Evolutionary conservation across 495 filamentous ascomycete species (phyloP).

Genomic region (Staphylotrichum tortipilum): DNA sequence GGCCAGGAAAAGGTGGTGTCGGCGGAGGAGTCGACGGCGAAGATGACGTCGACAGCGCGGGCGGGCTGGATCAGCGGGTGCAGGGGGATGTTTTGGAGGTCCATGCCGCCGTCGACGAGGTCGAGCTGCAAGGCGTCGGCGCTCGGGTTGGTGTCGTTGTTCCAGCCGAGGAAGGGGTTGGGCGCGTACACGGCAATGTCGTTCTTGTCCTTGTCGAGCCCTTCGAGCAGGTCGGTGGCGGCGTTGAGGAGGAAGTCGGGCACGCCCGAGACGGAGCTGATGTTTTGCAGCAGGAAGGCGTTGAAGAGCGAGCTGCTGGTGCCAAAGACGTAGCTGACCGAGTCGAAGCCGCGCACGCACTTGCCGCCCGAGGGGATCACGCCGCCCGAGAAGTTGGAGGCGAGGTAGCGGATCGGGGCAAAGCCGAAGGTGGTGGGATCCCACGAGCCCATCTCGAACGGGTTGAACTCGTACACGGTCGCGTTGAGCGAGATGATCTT

Average conservation of each 20-base stretch:
- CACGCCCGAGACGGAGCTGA: constrained; percentile 37
- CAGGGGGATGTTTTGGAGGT: constrained; percentile 80
- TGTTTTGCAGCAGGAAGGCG: constrained; percentile 52
- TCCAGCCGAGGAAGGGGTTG: constrained; percentile 77
- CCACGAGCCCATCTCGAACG: constrained; percentile 76
- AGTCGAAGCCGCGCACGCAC: constrained; percentile 79
- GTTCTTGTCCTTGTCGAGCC: constrained; percentile 48
- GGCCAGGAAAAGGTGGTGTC: constrained; percentile 74
- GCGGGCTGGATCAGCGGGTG: constrained; percentile 74
- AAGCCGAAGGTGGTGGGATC: constrained; percentile 80
- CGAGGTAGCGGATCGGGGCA: constrained; percentile 63
- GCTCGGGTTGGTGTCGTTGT: constrained; percentile 53
- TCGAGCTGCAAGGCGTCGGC: constrained; percentile 50
- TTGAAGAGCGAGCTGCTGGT: constrained; percentile 93
- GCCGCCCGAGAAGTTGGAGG: constrained; percentile 69
- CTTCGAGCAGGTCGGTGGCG: constrained; percentile 44
- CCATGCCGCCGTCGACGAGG: constrained; percentile 81
- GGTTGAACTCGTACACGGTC: constrained; percentile 80
- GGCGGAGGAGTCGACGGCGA: constrained; percentile 79
- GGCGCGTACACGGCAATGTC: constrained; percentile 78
- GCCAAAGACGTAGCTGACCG: constrained; percentile 77
- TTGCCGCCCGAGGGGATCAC: constrained; percentile 44
- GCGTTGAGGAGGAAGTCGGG: constrained; percentile 45
- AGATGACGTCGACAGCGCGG: constrained; percentile 80
- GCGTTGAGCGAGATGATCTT: constrained; percentile 61